These are phyloP conservation scores for Neurospora sp. DNA, from an alignment of 495 filamentous ascomycete genomes.

Conservation along the genomic window DNA sequence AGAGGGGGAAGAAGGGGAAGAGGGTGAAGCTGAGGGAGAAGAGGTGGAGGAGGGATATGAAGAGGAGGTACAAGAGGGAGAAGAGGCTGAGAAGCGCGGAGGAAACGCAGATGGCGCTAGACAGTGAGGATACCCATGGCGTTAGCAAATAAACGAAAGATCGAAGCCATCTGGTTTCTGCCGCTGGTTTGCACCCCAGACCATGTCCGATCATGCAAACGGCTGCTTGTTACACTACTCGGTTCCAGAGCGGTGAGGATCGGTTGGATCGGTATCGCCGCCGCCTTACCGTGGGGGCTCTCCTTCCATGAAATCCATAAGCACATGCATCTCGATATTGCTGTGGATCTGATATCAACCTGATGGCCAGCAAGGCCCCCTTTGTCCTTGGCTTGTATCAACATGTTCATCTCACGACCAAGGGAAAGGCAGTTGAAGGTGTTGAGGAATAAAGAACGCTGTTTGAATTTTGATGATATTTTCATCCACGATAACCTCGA, in stretches of 20 bases:
- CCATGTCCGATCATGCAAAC: background rate
- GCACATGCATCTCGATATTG: background rate
- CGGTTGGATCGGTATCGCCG: background rate
- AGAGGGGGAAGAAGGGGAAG: background rate
- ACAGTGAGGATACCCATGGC: background rate
- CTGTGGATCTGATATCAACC: background rate
- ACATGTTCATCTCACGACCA: background rate
- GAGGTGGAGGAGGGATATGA: too few relatives aligned
- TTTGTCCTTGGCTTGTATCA: background rate
- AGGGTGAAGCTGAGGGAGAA: slow-evolving; percentile 1
- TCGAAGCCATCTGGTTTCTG: background rate
- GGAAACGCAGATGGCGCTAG: background rate
- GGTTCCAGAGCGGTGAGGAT: background rate
- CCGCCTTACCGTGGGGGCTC: background rate
- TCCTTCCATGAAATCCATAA: background rate
- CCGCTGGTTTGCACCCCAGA: background rate
- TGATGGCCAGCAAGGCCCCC: background rate
- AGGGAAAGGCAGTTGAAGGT: background rate
- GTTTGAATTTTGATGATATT: background rate
- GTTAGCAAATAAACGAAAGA: background rate
- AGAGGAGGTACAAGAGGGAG: background rate
- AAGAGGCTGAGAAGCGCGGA: background rate
- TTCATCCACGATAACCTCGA: background rate
- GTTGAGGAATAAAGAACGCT: background rate
- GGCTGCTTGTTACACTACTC: background rate